These are phyloP conservation scores for Petrea volubilis DNA, from an alignment of 257 asterid species.

Conservation along the genomic window DNA sequence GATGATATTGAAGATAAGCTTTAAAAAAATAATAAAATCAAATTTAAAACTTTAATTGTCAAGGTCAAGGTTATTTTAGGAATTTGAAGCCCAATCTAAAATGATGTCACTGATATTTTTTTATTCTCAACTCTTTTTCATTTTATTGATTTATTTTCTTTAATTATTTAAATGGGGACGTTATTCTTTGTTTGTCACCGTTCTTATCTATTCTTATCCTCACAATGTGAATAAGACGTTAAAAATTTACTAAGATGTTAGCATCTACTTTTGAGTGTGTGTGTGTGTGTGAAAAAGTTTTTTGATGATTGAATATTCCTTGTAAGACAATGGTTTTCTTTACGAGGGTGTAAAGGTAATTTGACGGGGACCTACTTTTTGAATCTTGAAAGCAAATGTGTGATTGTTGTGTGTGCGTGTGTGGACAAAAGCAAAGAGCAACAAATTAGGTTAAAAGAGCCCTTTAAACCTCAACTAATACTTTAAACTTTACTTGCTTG, in stretches of 20 bases:
- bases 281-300: conserved; percentile 20
- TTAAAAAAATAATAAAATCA: no score
- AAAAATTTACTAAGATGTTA: conserved; percentile 4
- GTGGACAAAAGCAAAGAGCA: conserved; percentile 10
- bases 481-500: conserved; percentile 18
- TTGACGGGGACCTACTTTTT: conserved; percentile 11
- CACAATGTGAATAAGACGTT: background rate
- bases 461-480: conserved; percentile 34
- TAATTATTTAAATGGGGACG: background rate
- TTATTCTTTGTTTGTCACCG: conserved; percentile 24
- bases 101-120: background rate
- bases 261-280: conserved; percentile 4
- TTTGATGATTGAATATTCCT: conserved; percentile 26
- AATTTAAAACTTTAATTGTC: no score
- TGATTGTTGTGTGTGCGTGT: background rate
- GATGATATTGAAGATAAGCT: no score
- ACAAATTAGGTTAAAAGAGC: conserved; percentile 35
- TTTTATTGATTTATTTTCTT: background rate
- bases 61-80: background rate
- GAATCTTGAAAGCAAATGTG: conserved; percentile 4
- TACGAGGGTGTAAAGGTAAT: conserved; percentile 6
- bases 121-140: background rate
- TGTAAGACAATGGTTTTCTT: conserved; percentile 21
- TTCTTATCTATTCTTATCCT: conserved; percentile 11
- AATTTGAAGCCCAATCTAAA: background rate